phyloP scores from a whole-genome alignment of 2,329 filamentous ascomycete species.

The Exophiala oligosperma region DNA sequence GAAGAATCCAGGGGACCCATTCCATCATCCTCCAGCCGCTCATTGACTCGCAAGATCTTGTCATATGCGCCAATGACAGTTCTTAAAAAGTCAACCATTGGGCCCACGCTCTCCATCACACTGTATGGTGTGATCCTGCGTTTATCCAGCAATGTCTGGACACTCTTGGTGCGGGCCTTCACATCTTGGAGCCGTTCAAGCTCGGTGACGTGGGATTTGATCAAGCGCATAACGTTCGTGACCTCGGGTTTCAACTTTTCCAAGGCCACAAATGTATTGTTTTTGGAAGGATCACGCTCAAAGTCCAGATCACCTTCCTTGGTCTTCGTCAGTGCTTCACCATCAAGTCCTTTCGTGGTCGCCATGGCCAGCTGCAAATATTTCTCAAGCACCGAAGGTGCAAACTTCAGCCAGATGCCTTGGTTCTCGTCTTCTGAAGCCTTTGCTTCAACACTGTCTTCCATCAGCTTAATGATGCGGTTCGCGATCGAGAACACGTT shows the following conservation, averaged over 20 bases:
- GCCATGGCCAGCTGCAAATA: slow-evolving; percentile 28
- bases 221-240: slow-evolving; percentile 19
- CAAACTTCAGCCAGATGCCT: slow-evolving; percentile 16
- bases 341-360: slow-evolving; percentile 26
- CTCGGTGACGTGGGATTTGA: slow-evolving; percentile 24
- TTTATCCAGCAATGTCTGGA: slow-evolving; percentile 15
- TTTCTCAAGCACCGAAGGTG: slow-evolving; percentile 26
- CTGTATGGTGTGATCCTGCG: slow-evolving; percentile 16
- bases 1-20: slow-evolving; percentile 24
- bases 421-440: slow-evolving; percentile 4
- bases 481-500: slow-evolving; percentile 66
- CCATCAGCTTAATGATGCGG: slow-evolving; percentile 66
- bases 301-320: slow-evolving; percentile 26
- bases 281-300: slow-evolving; percentile 26
- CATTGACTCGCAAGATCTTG: slow-evolving; percentile 29
- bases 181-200: slow-evolving; percentile 17
- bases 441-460: slow-evolving; percentile 17
- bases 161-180: slow-evolving; percentile 15
- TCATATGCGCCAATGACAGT: slow-evolving; percentile 37
- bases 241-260: slow-evolving; percentile 16
- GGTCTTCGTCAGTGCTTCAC: slow-evolving; percentile 17
- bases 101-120: slow-evolving; percentile 17
- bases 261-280: slow-evolving; percentile 25
- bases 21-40: slow-evolving; percentile 24
- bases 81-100: slow-evolving; percentile 30